Conservation (phyloP, 257 asterid species). For the Buddleja alternifolia region DNA sequence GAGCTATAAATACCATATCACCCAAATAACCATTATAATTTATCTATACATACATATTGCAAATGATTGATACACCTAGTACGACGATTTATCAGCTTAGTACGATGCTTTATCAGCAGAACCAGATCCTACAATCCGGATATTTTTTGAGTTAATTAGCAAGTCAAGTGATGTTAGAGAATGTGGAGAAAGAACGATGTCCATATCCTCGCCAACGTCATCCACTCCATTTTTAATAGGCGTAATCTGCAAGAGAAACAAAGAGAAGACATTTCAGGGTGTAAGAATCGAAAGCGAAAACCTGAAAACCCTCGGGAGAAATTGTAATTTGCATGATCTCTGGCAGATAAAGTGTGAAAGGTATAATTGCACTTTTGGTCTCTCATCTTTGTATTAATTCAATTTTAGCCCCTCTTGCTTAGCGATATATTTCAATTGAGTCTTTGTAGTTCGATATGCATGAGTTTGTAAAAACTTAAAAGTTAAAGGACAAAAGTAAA, state of each 20-base stretch:
- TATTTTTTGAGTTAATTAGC: conserved; percentile 28
- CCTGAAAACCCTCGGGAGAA: neutral
- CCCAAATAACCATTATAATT: conserved; percentile 3
- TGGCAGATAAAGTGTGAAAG: no score
- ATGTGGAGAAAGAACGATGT: conserved; percentile 50
- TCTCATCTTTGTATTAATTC: no score
- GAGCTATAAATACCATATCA: neutral
- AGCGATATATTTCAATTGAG: no score
- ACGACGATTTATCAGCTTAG: conserved; percentile 23
- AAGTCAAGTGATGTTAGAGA: conserved; percentile 63
- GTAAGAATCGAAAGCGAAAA: neutral
- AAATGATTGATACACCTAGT: no score
- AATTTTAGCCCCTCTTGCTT: no score
- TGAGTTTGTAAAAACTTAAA: no score
- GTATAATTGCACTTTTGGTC: no score
- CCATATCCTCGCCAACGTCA: conserved; percentile 54
- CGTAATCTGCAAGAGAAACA: conserved; percentile 48
- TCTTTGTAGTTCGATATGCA: no score
- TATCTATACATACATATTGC: neutral
- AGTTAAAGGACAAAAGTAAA: no score
- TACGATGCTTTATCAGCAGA: conserved; percentile 42
- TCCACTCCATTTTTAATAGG: conserved; percentile 48
- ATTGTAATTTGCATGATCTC: no score
- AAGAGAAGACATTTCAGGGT: neutral
- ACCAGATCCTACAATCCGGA: conserved; percentile 40